Evolutionary conservation across 2,329 filamentous ascomycete species (phyloP).

Genomic region (Penicillium griseofulvum): DNA sequence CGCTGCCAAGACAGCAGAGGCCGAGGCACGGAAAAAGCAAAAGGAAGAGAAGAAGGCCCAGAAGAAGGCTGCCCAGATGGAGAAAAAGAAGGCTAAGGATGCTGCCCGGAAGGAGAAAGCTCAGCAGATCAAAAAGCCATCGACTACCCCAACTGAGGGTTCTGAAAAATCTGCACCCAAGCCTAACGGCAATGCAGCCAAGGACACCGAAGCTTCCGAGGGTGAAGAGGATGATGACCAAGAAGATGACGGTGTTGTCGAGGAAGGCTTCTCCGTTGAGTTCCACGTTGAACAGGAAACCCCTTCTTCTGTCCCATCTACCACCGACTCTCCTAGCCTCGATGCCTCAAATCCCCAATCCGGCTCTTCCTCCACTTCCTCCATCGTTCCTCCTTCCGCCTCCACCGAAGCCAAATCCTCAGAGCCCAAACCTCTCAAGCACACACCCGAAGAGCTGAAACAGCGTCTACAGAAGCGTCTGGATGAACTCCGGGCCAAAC

Average conservation of each 20-base stretch:
- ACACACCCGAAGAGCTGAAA: slow-evolving; percentile 71
- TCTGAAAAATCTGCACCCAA: slow-evolving; percentile 24
- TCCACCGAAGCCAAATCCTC: slow-evolving; percentile 27
- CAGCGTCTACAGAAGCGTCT: slow-evolving; percentile 79
- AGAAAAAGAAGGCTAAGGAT: slow-evolving; percentile 48
- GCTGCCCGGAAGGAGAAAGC: slow-evolving; percentile 35
- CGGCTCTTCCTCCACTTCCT: slow-evolving; percentile 66
- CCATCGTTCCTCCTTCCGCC: slow-evolving; percentile 52
- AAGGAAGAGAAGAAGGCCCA: slow-evolving; percentile 42
- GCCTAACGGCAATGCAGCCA: slow-evolving; percentile 12
- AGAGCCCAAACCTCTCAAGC: slow-evolving; percentile 61
- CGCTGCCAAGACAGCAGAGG: slow-evolving; percentile 30
- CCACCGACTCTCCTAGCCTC: slow-evolving; percentile 55
- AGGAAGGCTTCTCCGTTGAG: slow-evolving; percentile 52
- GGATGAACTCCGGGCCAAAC: slow-evolving; percentile 75
- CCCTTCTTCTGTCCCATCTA: slow-evolving; percentile 44
- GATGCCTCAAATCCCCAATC: slow-evolving; percentile 55
- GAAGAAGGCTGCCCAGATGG: slow-evolving; percentile 53
- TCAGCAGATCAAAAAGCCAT: slow-evolving; percentile 26
- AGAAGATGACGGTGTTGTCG: slow-evolving; percentile 40
- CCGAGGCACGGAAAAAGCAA: slow-evolving; percentile 36
- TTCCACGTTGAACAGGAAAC: slow-evolving; percentile 42
- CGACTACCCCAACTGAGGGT: slow-evolving; percentile 16
- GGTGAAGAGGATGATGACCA: slow-evolving; percentile 29
- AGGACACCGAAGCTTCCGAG: slow-evolving; percentile 20